phyloP scores from a whole-genome alignment of 495 filamentous ascomycete species.

The Penicillium antarcticum region DNA sequence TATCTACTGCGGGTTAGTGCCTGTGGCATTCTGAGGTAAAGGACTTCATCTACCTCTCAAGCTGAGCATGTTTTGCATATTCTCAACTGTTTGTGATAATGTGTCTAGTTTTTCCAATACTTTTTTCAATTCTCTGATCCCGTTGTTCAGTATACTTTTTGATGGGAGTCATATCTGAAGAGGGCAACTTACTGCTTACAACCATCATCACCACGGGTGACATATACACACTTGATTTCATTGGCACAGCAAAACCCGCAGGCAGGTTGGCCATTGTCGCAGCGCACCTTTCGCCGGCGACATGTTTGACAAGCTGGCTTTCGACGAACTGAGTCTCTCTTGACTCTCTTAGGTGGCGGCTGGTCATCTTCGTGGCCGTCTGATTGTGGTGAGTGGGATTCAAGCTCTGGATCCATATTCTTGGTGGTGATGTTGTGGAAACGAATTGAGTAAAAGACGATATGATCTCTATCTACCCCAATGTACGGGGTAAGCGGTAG shows the following conservation, averaged over 20 bases:
- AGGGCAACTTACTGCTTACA: neutral
- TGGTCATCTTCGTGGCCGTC: neutral
- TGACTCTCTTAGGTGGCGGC: neutral
- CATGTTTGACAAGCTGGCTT: constrained; percentile 5
- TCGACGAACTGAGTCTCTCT: neutral
- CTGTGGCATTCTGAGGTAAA: neutral
- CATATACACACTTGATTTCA: neutral
- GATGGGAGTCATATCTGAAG: neutral
- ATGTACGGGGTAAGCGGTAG: too few species aligned
- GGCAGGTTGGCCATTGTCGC: neutral
- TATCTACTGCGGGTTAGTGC: neutral
- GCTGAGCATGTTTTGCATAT: neutral
- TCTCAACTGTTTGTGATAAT: neutral
- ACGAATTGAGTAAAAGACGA: too few species aligned
- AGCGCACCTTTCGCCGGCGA: constrained; percentile 3
- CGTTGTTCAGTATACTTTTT: too few species aligned
- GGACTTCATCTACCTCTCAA: neutral
- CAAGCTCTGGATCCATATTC: neutral
- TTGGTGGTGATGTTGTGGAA: too few species aligned
- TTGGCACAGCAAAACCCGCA: constrained; percentile 4
- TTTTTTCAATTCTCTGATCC: too few species aligned
- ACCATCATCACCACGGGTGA: neutral
- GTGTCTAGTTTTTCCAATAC: neutral
- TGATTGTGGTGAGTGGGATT: neutral
- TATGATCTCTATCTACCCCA: too few species aligned